These are phyloP conservation scores for Anisodus tanguticus DNA, from an alignment of 257 asterid genomes.

Conservation along the genomic window DNA sequence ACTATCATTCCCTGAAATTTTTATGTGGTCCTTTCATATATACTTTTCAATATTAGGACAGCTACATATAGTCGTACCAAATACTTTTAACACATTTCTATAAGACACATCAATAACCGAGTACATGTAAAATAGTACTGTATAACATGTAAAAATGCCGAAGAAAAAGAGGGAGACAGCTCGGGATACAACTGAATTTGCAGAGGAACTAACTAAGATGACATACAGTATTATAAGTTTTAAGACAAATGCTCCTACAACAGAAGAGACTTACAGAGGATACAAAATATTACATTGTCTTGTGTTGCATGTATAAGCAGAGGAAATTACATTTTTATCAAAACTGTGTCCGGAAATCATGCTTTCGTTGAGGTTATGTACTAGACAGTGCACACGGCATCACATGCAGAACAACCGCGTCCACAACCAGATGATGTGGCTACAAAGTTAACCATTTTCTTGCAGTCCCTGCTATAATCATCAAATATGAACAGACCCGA, in stretches of 20 bases:
- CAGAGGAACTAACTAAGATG: too few relatives aligned
- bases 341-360: not conserved
- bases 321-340: not conserved
- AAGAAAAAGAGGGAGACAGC: too few relatives aligned
- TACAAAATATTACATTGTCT: not conserved
- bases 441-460: not conserved
- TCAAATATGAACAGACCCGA: not conserved
- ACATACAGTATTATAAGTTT: too few relatives aligned
- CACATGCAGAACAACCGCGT: conserved; percentile 3
- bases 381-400: not conserved
- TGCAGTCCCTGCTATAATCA: conserved; percentile 8
- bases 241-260: not conserved
- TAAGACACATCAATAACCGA: not conserved
- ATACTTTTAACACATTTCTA: not conserved
- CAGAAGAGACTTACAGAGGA: not conserved
- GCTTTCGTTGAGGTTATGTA: not conserved
- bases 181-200: too few relatives aligned
- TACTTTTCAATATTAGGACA: not conserved
- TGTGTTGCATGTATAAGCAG: not conserved
- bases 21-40: not conserved
- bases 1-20: too few relatives aligned
- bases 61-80: not conserved
- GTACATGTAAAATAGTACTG: not conserved
- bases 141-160: not conserved
- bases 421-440: not conserved